Conservation (phyloP, 1,284 basidiomycete species). For the Sanghuangporus sanghuang region DNA sequence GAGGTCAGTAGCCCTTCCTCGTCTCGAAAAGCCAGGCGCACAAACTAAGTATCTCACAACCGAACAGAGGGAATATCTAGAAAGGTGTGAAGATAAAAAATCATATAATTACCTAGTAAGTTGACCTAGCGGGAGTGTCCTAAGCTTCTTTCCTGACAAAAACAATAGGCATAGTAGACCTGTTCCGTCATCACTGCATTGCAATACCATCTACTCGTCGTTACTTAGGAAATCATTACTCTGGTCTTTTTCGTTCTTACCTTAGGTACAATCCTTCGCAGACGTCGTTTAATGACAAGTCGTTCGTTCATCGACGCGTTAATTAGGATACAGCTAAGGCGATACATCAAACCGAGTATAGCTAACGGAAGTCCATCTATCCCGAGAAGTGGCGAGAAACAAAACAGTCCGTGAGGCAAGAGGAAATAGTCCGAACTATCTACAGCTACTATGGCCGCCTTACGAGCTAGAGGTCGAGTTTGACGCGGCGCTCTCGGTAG, state of each 20-base stretch:
- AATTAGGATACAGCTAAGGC: not conserved
- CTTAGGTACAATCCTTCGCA: not conserved
- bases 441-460: not conserved
- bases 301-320: not conserved
- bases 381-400: not conserved
- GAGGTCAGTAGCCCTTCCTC: conserved; percentile 54
- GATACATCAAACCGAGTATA: not conserved
- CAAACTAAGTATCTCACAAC: not conserved
- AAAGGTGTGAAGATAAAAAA: conserved; percentile 18
- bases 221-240: not conserved
- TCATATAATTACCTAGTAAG: conserved; percentile 19
- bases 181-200: not conserved
- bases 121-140: not conserved
- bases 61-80: conserved; percentile 14
- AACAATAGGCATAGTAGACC: conserved; percentile 1
- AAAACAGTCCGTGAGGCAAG: not conserved
- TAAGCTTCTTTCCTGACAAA: not conserved
- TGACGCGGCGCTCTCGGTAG: conserved; percentile 4
- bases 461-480: conserved; percentile 24
- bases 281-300: not conserved
- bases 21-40: not conserved
- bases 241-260: not conserved
- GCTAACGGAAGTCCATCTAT: not conserved
- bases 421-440: conserved; percentile 2
- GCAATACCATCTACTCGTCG: not conserved